phyloP scores from a whole-genome alignment of 2,329 filamentous ascomycete genomes.

The Clarireedia sp. region DNA sequence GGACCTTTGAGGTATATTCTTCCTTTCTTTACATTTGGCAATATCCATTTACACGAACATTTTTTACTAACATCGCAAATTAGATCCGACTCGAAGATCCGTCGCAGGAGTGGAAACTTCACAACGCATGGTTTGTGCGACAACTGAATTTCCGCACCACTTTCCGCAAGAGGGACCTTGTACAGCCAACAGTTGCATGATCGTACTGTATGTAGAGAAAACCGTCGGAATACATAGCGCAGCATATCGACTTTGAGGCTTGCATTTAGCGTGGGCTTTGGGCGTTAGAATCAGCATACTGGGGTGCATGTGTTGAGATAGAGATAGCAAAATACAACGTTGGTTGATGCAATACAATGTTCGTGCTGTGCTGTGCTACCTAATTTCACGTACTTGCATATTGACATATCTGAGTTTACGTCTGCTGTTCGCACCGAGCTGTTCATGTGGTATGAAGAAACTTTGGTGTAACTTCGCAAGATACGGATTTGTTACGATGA shows the following conservation, averaged over 20 bases:
- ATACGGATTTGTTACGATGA: too few species aligned
- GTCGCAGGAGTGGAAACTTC: conserved; percentile 46
- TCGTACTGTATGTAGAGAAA: too few species aligned
- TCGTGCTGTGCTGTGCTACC: too few species aligned
- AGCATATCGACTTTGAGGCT: background rate
- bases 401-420: too few species aligned
- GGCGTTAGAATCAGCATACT: background rate
- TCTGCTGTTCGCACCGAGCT: too few species aligned
- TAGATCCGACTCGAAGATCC: conserved; percentile 49
- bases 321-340: too few species aligned
- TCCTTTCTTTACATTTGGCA: background rate
- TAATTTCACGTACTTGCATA: too few species aligned
- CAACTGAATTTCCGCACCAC: conserved; percentile 43
- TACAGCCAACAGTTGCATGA: conserved; percentile 12
- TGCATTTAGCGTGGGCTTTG: background rate
- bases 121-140: conserved; percentile 58
- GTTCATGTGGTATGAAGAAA: too few species aligned
- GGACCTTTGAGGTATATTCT: conserved; percentile 51
- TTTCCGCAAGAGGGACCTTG: conserved; percentile 21
- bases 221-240: background rate
- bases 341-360: too few species aligned
- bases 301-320: background rate
- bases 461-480: too few species aligned
- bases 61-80: background rate
- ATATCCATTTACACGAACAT: background rate